Percentiles rank a stretch among this genome's conserved stretches.
Conservation (phyloP, 225 moss, liverwort and hornwort genomes). For the Neckera pumila region DNA sequence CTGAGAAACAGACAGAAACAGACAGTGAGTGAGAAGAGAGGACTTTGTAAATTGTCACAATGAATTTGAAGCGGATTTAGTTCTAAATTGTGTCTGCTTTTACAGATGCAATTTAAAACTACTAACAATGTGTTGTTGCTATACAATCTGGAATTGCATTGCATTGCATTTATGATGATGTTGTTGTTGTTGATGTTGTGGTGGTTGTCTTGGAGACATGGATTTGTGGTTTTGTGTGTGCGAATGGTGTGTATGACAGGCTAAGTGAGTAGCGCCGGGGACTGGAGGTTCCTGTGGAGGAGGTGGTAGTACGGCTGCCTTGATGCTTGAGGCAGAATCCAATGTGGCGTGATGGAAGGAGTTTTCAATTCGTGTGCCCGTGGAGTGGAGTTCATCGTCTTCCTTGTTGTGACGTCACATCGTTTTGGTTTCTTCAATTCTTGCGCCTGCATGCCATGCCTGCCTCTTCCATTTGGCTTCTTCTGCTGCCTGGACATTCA, state of each 20-base stretch:
- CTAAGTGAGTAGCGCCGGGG: slow-evolving; percentile 5
- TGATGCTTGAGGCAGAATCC: background rate
- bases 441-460: background rate
- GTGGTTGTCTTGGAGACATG: background rate
- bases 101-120: background rate
- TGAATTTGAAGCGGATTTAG: background rate
- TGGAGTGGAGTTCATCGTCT: background rate
- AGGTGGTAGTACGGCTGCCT: background rate
- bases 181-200: background rate
- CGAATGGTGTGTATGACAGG: slow-evolving; percentile 22
- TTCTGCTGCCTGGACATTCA: background rate
- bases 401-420: background rate
- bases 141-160: background rate
- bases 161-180: background rate
- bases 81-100: background rate
- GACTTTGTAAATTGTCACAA: slow-evolving; percentile 6
- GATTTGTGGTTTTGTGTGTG: background rate
- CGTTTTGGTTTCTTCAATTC: background rate
- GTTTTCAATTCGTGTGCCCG: background rate
- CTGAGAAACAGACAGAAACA: background rate
- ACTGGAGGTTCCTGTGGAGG: background rate
- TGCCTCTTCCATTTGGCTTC: background rate
- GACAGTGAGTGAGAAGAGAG: background rate
- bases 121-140: background rate
- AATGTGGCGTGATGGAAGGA: background rate